Conservation (phyloP, 768 basidiomycete genomes). For the Coprinopsis marcescibilis region DNA sequence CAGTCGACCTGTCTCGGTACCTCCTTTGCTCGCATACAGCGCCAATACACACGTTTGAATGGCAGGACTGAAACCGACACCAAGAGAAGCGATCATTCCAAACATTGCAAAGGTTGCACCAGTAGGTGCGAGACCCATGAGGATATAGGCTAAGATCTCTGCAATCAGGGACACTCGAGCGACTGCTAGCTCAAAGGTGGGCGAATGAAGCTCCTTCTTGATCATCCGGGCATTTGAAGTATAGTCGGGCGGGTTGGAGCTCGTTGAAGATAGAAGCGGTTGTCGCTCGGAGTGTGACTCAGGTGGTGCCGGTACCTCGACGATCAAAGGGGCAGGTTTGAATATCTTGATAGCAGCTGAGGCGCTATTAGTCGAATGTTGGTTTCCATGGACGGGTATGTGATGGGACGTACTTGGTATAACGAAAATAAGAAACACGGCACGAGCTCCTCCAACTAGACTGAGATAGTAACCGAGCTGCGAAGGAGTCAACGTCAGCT, state of each 20-base stretch:
- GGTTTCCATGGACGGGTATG: neutral
- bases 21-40: constrained; percentile 48
- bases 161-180: constrained; percentile 56
- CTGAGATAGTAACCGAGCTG: constrained; percentile 76
- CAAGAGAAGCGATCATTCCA: constrained; percentile 49
- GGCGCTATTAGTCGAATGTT: neutral
- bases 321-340: constrained; percentile 35
- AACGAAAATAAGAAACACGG: constrained; percentile 47
- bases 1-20: constrained; percentile 62
- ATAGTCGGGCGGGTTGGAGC: constrained; percentile 7
- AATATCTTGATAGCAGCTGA: constrained; percentile 51
- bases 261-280: constrained; percentile 24
- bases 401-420: constrained; percentile 48
- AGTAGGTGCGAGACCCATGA: constrained; percentile 43
- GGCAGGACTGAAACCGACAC: constrained; percentile 60
- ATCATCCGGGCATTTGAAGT: constrained; percentile 14
- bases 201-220: constrained; percentile 32
- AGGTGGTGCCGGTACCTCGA: constrained; percentile 19
- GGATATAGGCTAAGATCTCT: constrained; percentile 45
- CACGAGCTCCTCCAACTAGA: constrained; percentile 45
- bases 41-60: constrained; percentile 68
- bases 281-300: constrained; percentile 20
- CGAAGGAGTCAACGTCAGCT: constrained; percentile 1
- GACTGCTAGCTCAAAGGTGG: constrained; percentile 63
- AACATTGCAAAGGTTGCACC: constrained; percentile 46